phyloP scores from a whole-genome alignment of 163 green algal species.

The Trebouxiophyceae sp. region DNA sequence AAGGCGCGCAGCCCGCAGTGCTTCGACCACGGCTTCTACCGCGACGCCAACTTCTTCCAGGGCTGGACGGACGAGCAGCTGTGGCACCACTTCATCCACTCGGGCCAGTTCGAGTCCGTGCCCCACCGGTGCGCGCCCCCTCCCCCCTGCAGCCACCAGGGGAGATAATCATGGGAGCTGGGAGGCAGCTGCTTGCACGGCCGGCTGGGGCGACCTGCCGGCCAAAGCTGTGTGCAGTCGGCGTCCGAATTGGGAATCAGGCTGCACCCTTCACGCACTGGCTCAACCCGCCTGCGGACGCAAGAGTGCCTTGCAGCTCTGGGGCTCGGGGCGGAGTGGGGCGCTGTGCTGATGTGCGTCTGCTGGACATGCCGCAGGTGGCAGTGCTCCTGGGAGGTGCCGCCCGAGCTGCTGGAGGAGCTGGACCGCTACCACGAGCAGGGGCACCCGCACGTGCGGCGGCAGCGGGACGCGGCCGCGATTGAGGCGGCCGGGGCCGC shows the following conservation, averaged over 20 bases:
- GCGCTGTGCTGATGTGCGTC: too few relatives aligned
- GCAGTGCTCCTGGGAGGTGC: neutral
- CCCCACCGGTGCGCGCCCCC: conserved; percentile 22
- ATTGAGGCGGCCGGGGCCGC: neutral
- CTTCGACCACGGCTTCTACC: conserved; percentile 39
- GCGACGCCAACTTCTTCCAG: conserved; percentile 27
- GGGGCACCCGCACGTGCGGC: neutral
- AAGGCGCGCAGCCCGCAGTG: conserved; percentile 19
- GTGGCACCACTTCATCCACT: conserved; percentile 37
- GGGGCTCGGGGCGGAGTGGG: too few relatives aligned
- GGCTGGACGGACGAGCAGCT: conserved; percentile 14
- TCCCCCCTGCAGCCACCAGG: too few relatives aligned
- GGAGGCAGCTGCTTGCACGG: too few relatives aligned
- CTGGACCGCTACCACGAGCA: neutral
- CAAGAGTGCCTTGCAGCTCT: too few relatives aligned
- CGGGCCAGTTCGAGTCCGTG: conserved; percentile 34
- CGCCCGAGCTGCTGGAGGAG: neutral
- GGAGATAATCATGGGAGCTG: too few relatives aligned
- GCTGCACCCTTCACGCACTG: too few relatives aligned
- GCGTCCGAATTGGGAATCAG: too few relatives aligned
- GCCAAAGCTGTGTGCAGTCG: too few relatives aligned
- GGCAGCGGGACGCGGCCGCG: neutral
- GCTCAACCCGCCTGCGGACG: too few relatives aligned
- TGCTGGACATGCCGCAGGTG: neutral
- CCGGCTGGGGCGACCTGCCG: too few relatives aligned